Evolutionary conservation across 805 yeast genomes (phyloP).

Genomic region (Hanseniaspora osmophila): DNA sequence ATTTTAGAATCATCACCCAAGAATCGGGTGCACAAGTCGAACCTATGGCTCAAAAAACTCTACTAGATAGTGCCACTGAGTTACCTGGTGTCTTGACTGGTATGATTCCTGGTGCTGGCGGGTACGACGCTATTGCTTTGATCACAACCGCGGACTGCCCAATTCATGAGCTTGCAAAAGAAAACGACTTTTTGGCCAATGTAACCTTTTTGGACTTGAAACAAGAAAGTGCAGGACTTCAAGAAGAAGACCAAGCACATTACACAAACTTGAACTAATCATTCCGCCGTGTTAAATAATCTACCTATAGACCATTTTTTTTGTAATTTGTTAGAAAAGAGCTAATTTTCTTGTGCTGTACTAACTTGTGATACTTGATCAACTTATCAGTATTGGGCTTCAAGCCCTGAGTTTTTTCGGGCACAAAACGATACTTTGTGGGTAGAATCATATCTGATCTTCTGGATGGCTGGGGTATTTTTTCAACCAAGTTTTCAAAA

Average conservation of each 20-base stretch:
- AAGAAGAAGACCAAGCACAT: conserved; percentile 28
- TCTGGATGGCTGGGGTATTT: conserved; percentile 18
- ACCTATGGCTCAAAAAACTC: conserved; percentile 58
- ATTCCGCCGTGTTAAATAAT: too few relatives aligned
- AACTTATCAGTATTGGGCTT: conserved; percentile 17
- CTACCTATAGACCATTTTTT: conserved; percentile 3
- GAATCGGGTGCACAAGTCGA: conserved; percentile 77
- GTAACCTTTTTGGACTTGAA: conserved; percentile 58
- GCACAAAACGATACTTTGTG: conserved; percentile 17
- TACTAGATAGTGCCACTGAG: conserved; percentile 44
- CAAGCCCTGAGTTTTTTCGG: conserved; percentile 21
- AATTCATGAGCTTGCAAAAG: conserved; percentile 19
- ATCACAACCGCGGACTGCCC: conserved; percentile 37
- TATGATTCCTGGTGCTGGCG: conserved; percentile 99
- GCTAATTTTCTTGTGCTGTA: conserved; percentile 14
- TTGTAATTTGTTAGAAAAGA: conserved; percentile 1
- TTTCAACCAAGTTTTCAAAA: conserved; percentile 19
- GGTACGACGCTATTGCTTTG: conserved; percentile 81
- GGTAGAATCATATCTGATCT: conserved; percentile 24
- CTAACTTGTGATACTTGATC: conserved; percentile 15
- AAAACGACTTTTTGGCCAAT: conserved; percentile 23
- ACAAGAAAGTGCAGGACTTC: conserved; percentile 48
- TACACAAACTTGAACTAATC: conserved; percentile 12
- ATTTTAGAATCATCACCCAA: conserved; percentile 46
- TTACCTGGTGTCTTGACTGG: conserved; percentile 78